These are phyloP conservation scores for Kodamaea arcana DNA, from an alignment of 1,139 yeast genomes.

Conservation along the genomic window DNA sequence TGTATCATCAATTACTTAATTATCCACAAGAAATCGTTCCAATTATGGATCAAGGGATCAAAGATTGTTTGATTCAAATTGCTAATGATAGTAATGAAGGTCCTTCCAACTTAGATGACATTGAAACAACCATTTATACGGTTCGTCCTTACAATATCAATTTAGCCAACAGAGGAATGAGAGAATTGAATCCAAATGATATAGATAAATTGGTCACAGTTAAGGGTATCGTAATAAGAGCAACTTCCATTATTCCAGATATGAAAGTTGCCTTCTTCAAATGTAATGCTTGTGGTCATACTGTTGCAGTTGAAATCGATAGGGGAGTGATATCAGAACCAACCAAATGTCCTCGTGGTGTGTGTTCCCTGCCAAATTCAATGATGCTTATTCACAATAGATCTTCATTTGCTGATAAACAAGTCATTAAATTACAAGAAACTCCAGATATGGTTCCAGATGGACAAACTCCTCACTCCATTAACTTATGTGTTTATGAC, in stretches of 20 bases:
- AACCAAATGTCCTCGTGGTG: constrained; percentile 81
- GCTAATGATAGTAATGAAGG: constrained; percentile 53
- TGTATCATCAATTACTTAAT: constrained; percentile 79
- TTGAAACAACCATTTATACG: constrained; percentile 79
- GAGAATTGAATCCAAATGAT: constrained; percentile 93
- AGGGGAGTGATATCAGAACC: constrained; percentile 95
- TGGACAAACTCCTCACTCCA: constrained; percentile 98
- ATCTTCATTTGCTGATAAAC: constrained; percentile 91
- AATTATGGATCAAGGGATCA: constrained; percentile 93
- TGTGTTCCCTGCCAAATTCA: constrained; percentile 80
- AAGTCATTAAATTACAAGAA: constrained; percentile 88
- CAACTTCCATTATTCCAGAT: constrained; percentile 93
- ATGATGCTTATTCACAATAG: constrained; percentile 91
- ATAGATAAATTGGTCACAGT: constrained; percentile 89
- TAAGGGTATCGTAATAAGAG: constrained; percentile 85
- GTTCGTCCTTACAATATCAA: constrained; percentile 83
- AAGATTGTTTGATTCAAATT: constrained; percentile 82
- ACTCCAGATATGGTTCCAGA: constrained; percentile 98
- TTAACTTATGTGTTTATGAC: constrained; percentile 90
- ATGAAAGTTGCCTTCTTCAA: constrained; percentile 97
- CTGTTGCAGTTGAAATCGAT: constrained; percentile 87
- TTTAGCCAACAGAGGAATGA: constrained; percentile 69
- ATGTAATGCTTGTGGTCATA: constrained; percentile 93
- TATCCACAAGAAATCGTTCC: constrained; percentile 98
- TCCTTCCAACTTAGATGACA: constrained; percentile 51